Conservation (phyloP, 768 basidiomycete genomes). For the Russula olivacea region DNA sequence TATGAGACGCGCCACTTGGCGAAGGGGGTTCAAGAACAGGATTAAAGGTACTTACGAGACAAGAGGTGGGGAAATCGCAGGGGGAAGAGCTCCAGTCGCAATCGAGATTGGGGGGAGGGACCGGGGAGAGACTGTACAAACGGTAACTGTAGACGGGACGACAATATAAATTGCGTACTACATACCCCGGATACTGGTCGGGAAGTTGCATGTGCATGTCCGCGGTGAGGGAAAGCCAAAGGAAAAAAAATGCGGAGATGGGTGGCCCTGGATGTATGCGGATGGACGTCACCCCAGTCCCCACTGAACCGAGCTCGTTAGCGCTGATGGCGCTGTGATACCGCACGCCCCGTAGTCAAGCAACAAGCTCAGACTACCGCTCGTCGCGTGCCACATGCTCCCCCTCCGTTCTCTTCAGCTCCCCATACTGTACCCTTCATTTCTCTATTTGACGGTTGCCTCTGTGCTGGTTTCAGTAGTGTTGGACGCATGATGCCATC, state of each 20-base stretch:
- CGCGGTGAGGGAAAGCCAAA: neutral
- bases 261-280: constrained; percentile 6
- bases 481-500: neutral
- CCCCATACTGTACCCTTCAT: neutral
- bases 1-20: neutral
- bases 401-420: neutral
- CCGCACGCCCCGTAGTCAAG: constrained; percentile 4
- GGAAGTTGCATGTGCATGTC: constrained; percentile 16
- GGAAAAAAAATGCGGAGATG: neutral
- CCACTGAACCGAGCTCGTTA: neutral
- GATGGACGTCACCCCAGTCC: neutral
- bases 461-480: neutral
- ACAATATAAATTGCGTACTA: constrained; percentile 8
- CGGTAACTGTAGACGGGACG: neutral
- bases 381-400: neutral
- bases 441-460: neutral
- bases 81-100: constrained; percentile 1
- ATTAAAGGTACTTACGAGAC: constrained; percentile 4
- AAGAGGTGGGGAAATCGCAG: neutral
- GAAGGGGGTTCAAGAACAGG: neutral
- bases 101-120: neutral
- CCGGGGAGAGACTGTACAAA: neutral
- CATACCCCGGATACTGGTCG: constrained; percentile 13
- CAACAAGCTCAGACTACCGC: neutral
- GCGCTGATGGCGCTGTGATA: neutral